Evolutionary conservation across 768 basidiomycete species (phyloP).

Genomic region (Cystofilobasidium ferigula): DNA sequence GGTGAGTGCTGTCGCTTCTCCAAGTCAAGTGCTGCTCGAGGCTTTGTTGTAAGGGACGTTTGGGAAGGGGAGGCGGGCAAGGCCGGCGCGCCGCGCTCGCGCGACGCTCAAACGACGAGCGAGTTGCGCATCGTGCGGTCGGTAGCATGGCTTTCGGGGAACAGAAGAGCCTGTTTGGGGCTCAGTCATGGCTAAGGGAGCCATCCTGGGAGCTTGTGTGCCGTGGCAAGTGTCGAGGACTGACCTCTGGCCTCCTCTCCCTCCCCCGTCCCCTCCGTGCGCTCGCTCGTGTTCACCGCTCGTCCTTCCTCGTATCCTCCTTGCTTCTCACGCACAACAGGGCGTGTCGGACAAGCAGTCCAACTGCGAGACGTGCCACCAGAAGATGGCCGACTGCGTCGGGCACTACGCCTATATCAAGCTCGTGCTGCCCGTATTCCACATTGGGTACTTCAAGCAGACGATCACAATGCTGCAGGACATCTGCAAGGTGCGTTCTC

Average conservation of each 20-base stretch:
- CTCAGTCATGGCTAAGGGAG: too few species aligned
- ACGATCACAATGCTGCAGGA: conserved; percentile 84
- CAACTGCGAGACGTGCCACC: conserved; percentile 89
- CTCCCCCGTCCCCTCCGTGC: neutral
- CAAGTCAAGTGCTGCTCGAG: neutral
- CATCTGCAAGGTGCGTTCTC: conserved; percentile 76
- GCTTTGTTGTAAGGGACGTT: neutral
- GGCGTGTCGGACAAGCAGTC: conserved; percentile 88
- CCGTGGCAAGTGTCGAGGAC: too few species aligned
- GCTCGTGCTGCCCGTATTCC: conserved; percentile 89
- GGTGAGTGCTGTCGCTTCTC: conserved; percentile 43
- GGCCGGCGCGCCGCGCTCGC: too few species aligned
- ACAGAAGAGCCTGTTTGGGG: too few species aligned
- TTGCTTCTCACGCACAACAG: conserved; percentile 40
- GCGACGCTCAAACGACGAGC: too few species aligned
- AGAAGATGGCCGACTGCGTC: conserved; percentile 83
- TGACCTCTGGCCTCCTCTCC: neutral
- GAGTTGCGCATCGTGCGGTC: too few species aligned
- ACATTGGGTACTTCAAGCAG: conserved; percentile 96
- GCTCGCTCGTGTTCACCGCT: neutral
- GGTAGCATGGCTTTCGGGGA: too few species aligned
- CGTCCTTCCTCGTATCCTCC: neutral
- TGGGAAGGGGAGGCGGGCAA: too few species aligned
- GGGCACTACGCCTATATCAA: conserved; percentile 98
- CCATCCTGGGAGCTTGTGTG: too few species aligned